These are phyloP conservation scores for Dothistroma pini DNA, from an alignment of 2,329 filamentous ascomycete species.

Conservation along the genomic window DNA sequence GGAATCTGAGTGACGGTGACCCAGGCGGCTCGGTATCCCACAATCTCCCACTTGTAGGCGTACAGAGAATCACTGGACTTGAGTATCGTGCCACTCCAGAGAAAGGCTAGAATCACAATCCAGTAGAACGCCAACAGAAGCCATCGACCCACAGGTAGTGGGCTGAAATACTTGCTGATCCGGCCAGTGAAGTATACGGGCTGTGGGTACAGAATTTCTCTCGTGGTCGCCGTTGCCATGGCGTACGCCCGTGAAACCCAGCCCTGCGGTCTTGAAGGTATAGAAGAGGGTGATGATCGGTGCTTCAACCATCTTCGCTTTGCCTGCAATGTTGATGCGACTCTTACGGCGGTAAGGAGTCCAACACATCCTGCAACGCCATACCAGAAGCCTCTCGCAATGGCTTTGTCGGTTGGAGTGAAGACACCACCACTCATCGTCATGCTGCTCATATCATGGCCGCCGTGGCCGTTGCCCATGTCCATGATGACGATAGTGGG, in stretches of 20 bases:
- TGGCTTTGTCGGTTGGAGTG: conserved; percentile 23
- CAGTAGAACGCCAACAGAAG: conserved; percentile 31
- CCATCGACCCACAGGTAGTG: conserved; percentile 32
- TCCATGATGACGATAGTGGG: conserved; percentile 11
- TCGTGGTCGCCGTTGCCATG: conserved; percentile 24
- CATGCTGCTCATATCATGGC: conserved; percentile 29
- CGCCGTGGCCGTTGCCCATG: conserved; percentile 16
- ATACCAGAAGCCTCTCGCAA: conserved; percentile 32
- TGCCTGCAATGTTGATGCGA: conserved; percentile 16
- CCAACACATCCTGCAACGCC: conserved; percentile 27
- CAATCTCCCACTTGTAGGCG: conserved; percentile 50
- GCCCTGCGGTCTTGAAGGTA: conserved; percentile 26
- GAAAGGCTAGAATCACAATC: conserved; percentile 29
- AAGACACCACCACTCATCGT: conserved; percentile 30
- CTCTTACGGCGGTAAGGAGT: conserved; percentile 21
- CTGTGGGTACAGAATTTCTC: conserved; percentile 32
- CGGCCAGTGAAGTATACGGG: conserved; percentile 31
- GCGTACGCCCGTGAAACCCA: conserved; percentile 27
- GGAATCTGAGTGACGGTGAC: conserved; percentile 62
- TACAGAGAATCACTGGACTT: conserved; percentile 26
- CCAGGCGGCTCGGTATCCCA: conserved; percentile 67
- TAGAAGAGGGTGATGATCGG: conserved; percentile 7
- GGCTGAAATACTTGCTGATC: conserved; percentile 31
- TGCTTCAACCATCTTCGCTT: conserved; percentile 15
- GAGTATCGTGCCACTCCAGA: conserved; percentile 33